Evolutionary conservation across 2,329 filamentous ascomycete genomes (phyloP).

Genomic region (Plectosphaerella cucumerina): DNA sequence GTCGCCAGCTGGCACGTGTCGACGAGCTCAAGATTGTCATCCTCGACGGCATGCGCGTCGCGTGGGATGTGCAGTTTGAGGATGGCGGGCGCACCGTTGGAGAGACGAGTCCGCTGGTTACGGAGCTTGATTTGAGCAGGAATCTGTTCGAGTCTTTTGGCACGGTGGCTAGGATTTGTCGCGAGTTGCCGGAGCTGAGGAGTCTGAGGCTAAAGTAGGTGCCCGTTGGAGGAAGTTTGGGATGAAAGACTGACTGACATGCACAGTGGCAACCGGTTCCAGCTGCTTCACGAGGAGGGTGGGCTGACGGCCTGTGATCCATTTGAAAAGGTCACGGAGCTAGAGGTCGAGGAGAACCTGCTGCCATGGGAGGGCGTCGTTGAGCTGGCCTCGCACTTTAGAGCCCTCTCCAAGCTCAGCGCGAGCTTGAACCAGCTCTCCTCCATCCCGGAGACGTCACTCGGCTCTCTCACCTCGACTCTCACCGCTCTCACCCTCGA

Average conservation of each 20-base stretch:
- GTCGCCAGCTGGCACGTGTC: slow-evolving; percentile 71
- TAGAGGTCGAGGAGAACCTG: slow-evolving; percentile 65
- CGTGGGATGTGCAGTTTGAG: slow-evolving; percentile 24
- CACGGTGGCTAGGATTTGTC: slow-evolving; percentile 68
- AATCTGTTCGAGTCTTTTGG: slow-evolving; percentile 70
- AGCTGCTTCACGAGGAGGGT: slow-evolving; percentile 37
- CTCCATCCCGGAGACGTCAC: slow-evolving; percentile 38
- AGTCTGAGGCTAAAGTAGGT: slow-evolving; percentile 68
- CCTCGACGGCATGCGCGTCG: slow-evolving; percentile 70
- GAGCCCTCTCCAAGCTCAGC: slow-evolving; percentile 43
- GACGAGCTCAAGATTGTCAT: slow-evolving; percentile 76
- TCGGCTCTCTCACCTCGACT: slow-evolving; percentile 38
- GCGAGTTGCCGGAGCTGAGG: slow-evolving; percentile 60
- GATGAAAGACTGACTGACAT: slow-evolving; percentile 9
- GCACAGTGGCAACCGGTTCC: slow-evolving; percentile 69
- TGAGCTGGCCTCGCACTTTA: slow-evolving; percentile 49
- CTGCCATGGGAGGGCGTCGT: slow-evolving; percentile 63
- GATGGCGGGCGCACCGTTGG: slow-evolving; percentile 31
- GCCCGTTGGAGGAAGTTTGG: not conserved
- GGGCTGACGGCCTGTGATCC: slow-evolving; percentile 23
- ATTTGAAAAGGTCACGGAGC: slow-evolving; percentile 50
- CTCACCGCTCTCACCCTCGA: slow-evolving; percentile 66
- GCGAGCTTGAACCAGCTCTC: slow-evolving; percentile 56
- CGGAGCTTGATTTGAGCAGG: slow-evolving; percentile 78
- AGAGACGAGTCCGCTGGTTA: slow-evolving; percentile 60